A percentile compares a stretch with the other conserved stretches of the same genome.
Evolutionary conservation across 1,284 basidiomycete genomes (phyloP).

Genomic region (Spongiforma sp.): DNA sequence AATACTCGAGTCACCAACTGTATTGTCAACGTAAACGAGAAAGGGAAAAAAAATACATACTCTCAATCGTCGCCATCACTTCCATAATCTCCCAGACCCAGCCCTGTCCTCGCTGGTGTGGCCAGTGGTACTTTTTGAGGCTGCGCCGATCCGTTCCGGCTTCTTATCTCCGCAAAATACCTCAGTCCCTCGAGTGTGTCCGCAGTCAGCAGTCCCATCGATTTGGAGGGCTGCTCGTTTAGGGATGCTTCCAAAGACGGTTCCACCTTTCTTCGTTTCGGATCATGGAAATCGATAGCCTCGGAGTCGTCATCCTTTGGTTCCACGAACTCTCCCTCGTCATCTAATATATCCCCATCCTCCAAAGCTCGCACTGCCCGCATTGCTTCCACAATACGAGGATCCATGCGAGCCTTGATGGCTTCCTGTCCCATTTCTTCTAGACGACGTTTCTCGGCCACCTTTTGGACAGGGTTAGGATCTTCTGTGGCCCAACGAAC

Average conservation of each 20-base stretch:
- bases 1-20: conserved; percentile 7
- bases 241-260: conserved; percentile 8
- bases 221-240: conserved; percentile 28
- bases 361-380: conserved; percentile 82
- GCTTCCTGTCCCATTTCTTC: conserved; percentile 85
- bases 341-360: conserved; percentile 69
- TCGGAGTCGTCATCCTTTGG: conserved; percentile 34
- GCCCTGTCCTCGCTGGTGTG: conserved; percentile 43
- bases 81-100: conserved; percentile 74
- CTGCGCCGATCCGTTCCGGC: conserved; percentile 48
- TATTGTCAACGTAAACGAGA: too few species aligned
- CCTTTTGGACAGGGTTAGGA: conserved; percentile 89
- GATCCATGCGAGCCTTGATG: conserved; percentile 84
- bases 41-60: too few species aligned
- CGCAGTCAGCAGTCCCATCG: conserved; percentile 68
- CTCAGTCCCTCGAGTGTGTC: conserved; percentile 87
- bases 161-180: conserved; percentile 84
- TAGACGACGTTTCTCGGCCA: conserved; percentile 81
- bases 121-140: conserved; percentile 21
- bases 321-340: conserved; percentile 46
- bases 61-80: conserved; percentile 74
- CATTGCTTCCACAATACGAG: conserved; percentile 86
- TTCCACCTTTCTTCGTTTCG: conserved; percentile 48
- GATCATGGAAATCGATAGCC: conserved; percentile 42
- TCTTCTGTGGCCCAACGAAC: conserved; percentile 98